Evolutionary conservation across 2,329 filamentous ascomycete genomes (phyloP).

Genomic region (Coniochaeta sp.): DNA sequence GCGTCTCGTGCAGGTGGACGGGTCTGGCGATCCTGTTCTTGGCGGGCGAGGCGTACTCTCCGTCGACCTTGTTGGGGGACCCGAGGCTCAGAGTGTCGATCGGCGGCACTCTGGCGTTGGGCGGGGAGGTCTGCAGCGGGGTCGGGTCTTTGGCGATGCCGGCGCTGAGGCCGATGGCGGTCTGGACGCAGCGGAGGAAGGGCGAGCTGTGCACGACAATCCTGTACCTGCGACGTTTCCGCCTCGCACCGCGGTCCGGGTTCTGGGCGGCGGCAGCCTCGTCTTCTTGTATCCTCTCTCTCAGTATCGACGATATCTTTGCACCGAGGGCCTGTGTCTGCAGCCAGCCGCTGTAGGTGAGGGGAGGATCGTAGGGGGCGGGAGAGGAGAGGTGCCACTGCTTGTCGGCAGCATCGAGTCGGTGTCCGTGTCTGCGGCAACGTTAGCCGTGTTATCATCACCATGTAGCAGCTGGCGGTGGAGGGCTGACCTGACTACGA

Average conservation of each 20-base stretch:
- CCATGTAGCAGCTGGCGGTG: not conserved
- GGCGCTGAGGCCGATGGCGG: slow-evolving; percentile 78
- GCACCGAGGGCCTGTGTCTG: slow-evolving; percentile 77
- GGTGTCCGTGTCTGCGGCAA: slow-evolving; percentile 68
- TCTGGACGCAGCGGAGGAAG: slow-evolving; percentile 88
- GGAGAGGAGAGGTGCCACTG: slow-evolving; percentile 91
- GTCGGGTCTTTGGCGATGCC: slow-evolving; percentile 63
- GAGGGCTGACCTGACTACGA: slow-evolving; percentile 37
- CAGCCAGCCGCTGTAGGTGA: slow-evolving; percentile 90
- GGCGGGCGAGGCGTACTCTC: not conserved
- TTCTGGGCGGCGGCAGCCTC: slow-evolving; percentile 23
- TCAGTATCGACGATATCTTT: slow-evolving; percentile 70
- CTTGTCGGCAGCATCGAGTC: slow-evolving; percentile 90
- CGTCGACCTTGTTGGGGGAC: slow-evolving; percentile 1
- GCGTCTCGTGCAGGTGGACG: slow-evolving; percentile 20
- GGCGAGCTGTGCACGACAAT: slow-evolving; percentile 90
- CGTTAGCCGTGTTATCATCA: not conserved
- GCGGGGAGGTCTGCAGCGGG: slow-evolving; percentile 12
- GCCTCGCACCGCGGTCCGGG: slow-evolving; percentile 10
- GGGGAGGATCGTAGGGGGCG: slow-evolving; percentile 88
- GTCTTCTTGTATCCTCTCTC: slow-evolving; percentile 40
- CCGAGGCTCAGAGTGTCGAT: slow-evolving; percentile 10
- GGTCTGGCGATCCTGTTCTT: slow-evolving; percentile 11
- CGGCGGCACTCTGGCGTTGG: slow-evolving; percentile 16
- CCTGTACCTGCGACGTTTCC: slow-evolving; percentile 54